phyloP scores from a whole-genome alignment of 2,329 filamentous ascomycete species.

The Phaeosphaeriaceae sp. region DNA sequence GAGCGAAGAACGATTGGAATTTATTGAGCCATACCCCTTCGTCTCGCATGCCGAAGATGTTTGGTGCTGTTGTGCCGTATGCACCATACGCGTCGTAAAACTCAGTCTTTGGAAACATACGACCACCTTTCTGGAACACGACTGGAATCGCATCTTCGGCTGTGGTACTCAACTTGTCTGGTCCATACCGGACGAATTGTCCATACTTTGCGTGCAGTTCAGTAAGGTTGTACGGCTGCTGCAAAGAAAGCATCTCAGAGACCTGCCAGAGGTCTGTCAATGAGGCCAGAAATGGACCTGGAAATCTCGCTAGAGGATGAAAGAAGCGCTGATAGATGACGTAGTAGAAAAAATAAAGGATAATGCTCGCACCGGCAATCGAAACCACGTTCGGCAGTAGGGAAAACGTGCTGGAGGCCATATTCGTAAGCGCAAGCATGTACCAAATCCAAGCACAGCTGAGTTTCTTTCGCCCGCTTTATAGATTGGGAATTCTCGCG shows the following conservation, averaged over 20 bases:
- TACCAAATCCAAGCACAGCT: neutral
- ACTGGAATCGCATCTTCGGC: neutral
- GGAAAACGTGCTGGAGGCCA: neutral
- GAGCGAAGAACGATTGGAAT: neutral
- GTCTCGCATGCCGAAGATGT: slow-evolving; percentile 1
- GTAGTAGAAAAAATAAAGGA: neutral
- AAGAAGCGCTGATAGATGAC: slow-evolving; percentile 1
- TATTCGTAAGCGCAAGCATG: neutral
- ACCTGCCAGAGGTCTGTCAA: slow-evolving; percentile 2
- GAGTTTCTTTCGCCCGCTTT: neutral
- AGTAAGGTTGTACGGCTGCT: neutral
- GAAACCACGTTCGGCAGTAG: neutral
- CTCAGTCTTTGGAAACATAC: neutral
- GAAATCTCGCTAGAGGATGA: neutral
- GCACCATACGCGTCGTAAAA: slow-evolving; percentile 1
- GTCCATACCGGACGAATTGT: neutral
- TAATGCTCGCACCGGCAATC: neutral
- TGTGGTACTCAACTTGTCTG: slow-evolving; percentile 1
- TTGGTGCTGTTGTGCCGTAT: neutral
- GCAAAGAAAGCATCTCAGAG: neutral
- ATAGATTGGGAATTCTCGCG: neutral
- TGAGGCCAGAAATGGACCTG: neutral
- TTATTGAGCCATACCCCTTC: neutral
- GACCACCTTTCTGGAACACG: neutral
- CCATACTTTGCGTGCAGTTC: neutral